phyloP scores from a whole-genome alignment of 371 early-diverging fungal species.

The Mucor mucedo region DNA sequence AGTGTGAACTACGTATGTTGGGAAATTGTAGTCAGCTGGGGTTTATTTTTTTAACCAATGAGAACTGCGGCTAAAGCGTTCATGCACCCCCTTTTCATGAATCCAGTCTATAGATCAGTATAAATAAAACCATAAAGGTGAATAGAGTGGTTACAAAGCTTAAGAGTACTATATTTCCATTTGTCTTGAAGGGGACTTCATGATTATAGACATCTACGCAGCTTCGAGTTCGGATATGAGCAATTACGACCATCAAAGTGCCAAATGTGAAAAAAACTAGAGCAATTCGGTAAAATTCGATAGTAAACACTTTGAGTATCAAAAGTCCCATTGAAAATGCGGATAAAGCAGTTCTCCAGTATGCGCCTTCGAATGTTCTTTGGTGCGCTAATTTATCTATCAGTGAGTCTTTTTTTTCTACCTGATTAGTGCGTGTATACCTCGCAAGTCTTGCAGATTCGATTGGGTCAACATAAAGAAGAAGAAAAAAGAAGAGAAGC shows the following conservation, averaged over 20 bases:
- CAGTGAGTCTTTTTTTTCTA: not conserved
- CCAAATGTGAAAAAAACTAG: slow-evolving; percentile 74
- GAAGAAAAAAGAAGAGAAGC: no score
- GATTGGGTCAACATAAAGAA: slow-evolving; percentile 18
- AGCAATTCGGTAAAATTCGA: slow-evolving; percentile 71
- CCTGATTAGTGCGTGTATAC: not conserved
- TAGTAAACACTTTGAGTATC: slow-evolving; percentile 69
- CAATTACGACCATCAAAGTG: slow-evolving; percentile 65
- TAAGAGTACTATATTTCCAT: slow-evolving; percentile 45
- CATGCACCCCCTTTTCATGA: not conserved
- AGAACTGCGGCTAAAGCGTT: not conserved
- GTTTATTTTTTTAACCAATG: no score
- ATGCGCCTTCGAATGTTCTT: slow-evolving; percentile 80
- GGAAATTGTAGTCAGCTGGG: no score
- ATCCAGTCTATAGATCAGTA: slow-evolving; percentile 28
- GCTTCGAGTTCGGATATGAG: slow-evolving; percentile 55
- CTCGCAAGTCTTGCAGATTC: slow-evolving; percentile 46
- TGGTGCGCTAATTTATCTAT: slow-evolving; percentile 57
- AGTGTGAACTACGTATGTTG: slow-evolving; percentile 7
- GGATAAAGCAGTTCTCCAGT: slow-evolving; percentile 76
- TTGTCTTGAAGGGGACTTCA: slow-evolving; percentile 41
- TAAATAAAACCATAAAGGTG: slow-evolving; percentile 47
- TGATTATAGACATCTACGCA: slow-evolving; percentile 45
- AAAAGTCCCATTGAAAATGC: slow-evolving; percentile 70
- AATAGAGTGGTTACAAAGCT: slow-evolving; percentile 48